Evolutionary conservation across 108 stramenopile genomes (phyloP).

Genomic region (Cyclotella sp.): DNA sequence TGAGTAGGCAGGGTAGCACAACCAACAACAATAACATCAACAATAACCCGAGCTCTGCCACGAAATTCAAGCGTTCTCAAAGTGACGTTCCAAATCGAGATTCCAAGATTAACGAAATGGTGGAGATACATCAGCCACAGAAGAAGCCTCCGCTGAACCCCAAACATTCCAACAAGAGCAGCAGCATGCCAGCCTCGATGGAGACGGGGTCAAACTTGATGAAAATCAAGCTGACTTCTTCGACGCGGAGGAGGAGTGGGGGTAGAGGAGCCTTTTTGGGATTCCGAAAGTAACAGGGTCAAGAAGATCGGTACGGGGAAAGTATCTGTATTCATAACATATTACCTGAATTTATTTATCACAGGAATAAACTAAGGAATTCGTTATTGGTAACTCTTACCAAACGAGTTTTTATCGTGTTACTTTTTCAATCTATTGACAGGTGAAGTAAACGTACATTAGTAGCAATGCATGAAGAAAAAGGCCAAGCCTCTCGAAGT

Average conservation of each 20-base stretch:
- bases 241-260: neutral
- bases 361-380: neutral
- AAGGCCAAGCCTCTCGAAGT: too few species aligned
- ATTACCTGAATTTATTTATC: neutral
- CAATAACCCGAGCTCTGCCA: neutral
- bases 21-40: neutral
- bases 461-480: too few species aligned
- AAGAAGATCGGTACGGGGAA: too few species aligned
- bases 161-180: slow-evolving; percentile 1
- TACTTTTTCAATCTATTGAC: too few species aligned
- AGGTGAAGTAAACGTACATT: too few species aligned
- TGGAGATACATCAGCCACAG: neutral
- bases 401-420: too few species aligned
- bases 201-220: neutral
- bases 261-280: neutral
- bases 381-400: too few species aligned
- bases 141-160: neutral
- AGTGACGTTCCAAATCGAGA: slow-evolving; percentile 1
- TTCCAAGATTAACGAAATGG: neutral
- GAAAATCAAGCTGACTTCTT: slow-evolving; percentile 1
- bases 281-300: neutral
- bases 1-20: slow-evolving; percentile 2
- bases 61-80: neutral
- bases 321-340: neutral
- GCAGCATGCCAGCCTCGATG: neutral